Evolutionary conservation across 495 filamentous ascomycete genomes (phyloP).

Genomic region (Haplographium delicatum): DNA sequence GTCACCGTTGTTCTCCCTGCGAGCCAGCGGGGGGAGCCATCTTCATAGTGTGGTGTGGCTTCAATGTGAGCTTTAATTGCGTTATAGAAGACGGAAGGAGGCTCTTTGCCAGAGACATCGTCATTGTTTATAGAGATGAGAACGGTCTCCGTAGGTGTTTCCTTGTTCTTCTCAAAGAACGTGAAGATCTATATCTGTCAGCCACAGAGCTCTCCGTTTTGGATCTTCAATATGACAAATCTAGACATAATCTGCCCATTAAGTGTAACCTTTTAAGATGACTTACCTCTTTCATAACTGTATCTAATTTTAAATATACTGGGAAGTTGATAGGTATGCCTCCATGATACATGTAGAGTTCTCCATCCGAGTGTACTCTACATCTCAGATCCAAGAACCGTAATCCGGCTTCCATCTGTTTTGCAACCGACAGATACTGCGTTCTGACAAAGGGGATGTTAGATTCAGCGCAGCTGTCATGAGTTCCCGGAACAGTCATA

Average conservation of each 20-base stretch:
- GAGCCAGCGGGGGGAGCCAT: conserved; percentile 12
- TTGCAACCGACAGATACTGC: conserved; percentile 12
- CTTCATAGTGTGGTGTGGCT: conserved; percentile 8
- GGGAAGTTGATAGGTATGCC: conserved; percentile 19
- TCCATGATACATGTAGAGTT: conserved; percentile 21
- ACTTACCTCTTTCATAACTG: conserved; percentile 14
- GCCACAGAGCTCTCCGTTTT: neutral
- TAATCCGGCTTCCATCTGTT: conserved; percentile 16
- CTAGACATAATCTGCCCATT: no score
- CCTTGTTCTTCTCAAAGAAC: conserved; percentile 11
- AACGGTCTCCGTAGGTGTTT: conserved; percentile 13
- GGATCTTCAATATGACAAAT: no score
- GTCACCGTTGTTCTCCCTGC: conserved; percentile 9
- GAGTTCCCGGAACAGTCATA: conserved; percentile 18
- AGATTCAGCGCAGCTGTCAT: conserved; percentile 17
- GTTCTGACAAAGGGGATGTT: conserved; percentile 16
- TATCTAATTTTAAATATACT: conserved; percentile 15
- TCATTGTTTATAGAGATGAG: conserved; percentile 21
- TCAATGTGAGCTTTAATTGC: conserved; percentile 24
- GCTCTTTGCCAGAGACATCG: conserved; percentile 14
- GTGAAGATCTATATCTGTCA: conserved; percentile 8
- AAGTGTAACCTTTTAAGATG: no score
- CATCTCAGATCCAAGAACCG: conserved; percentile 16
- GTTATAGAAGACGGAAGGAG: conserved; percentile 17
- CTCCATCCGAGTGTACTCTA: conserved; percentile 13